Evolutionary conservation across 495 filamentous ascomycete genomes (phyloP).

Genomic region (Usnea hakonensis): DNA sequence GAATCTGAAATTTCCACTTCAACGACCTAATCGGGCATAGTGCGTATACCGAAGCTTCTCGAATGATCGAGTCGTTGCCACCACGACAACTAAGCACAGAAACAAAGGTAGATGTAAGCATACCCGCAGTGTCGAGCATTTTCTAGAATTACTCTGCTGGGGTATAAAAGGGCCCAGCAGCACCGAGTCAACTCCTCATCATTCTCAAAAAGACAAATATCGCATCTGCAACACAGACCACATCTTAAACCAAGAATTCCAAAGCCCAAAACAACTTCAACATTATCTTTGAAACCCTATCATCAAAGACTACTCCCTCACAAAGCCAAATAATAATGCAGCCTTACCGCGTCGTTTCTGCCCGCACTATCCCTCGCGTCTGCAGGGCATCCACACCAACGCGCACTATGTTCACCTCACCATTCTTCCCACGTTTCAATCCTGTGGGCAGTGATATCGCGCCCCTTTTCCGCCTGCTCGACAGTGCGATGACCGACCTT

Average conservation of each 20-base stretch:
- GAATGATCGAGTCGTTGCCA: conserved; percentile 18
- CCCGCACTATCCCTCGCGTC: conserved; percentile 13
- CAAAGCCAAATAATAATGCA: conserved; percentile 11
- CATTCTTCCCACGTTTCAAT: conserved; percentile 18
- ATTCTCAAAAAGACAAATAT: conserved; percentile 5
- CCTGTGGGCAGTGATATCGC: conserved; percentile 4
- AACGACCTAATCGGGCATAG: neutral
- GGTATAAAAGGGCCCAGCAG: conserved; percentile 13
- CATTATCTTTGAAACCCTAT: neutral
- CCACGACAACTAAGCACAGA: conserved; percentile 4
- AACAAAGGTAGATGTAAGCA: conserved; percentile 9
- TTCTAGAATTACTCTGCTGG: conserved; percentile 14
- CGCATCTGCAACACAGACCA: neutral
- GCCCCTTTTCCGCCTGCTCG: conserved; percentile 19
- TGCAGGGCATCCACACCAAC: conserved; percentile 11
- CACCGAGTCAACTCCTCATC: neutral
- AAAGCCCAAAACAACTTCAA: neutral
- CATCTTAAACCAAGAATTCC: neutral
- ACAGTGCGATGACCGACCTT: conserved; percentile 18
- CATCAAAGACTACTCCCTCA: neutral
- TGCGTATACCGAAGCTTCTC: conserved; percentile 2
- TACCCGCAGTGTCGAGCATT: conserved; percentile 4
- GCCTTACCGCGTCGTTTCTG: conserved; percentile 14
- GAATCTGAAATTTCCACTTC: too few species aligned
- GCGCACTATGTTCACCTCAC: conserved; percentile 16